Percentiles rank a stretch among this genome's conserved stretches.
Conservation (phyloP, 306 rosid genomes). For the Medicago ruthenica region DNA sequence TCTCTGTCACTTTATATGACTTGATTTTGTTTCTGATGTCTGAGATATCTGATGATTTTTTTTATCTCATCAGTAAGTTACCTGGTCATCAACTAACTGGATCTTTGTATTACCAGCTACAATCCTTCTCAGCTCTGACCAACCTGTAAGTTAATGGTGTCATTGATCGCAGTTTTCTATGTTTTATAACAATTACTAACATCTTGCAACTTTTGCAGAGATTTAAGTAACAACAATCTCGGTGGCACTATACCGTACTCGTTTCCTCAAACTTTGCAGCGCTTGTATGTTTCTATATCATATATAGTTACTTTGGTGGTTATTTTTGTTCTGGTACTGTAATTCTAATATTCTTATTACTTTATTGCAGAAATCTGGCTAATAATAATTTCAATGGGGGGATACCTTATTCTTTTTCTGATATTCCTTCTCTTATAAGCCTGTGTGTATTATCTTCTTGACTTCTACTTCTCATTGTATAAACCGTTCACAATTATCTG, state of each 20-base stretch:
- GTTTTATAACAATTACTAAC: conserved; percentile 31
- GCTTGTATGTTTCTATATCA: conserved; percentile 68
- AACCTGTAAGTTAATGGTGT: conserved; percentile 67
- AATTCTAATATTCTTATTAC: conserved; percentile 39
- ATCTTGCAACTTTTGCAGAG: conserved; percentile 66
- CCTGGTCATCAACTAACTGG: conserved; percentile 74
- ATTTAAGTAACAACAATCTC: conserved; percentile 79
- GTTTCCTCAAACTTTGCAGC: conserved; percentile 73
- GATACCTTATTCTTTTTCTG: conserved; percentile 72
- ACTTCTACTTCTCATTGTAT: conserved; percentile 32
- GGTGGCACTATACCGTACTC: conserved; percentile 61
- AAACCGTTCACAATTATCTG: conserved; percentile 35
- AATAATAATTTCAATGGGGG: conserved; percentile 62
- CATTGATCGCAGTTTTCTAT: conserved; percentile 12
- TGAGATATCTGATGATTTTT: conserved; percentile 46
- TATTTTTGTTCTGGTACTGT: conserved; percentile 32
- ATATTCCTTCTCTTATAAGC: conserved; percentile 61
- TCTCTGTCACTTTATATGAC: conserved; percentile 32
- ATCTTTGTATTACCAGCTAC: conserved; percentile 58
- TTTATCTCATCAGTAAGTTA: conserved; percentile 57
- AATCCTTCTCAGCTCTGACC: conserved; percentile 60
- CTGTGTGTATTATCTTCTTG: conserved; percentile 66
- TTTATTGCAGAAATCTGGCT: conserved; percentile 79
- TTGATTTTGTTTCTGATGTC: conserved; percentile 29
- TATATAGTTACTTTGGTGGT: conserved; percentile 21